phyloP scores from a whole-genome alignment of 768 basidiomycete genomes.

The Krasilnikovozyma curviuscula region DNA sequence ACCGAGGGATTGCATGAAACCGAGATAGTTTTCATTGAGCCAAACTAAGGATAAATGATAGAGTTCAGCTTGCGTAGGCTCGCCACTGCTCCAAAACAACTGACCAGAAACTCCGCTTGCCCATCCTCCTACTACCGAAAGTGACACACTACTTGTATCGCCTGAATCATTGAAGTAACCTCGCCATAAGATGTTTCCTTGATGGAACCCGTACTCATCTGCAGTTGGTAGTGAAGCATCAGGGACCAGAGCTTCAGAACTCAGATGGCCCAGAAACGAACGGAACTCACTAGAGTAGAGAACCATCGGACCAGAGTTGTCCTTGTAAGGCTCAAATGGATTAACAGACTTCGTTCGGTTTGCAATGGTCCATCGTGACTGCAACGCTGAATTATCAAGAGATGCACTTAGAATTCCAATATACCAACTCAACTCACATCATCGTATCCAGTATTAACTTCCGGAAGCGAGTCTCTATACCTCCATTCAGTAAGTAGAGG shows the following conservation, averaged over 20 bases:
- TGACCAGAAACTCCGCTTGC: not conserved
- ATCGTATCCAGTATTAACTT: slow-evolving; percentile 38
- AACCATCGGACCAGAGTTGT: not conserved
- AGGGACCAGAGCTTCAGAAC: not conserved
- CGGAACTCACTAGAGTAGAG: not conserved
- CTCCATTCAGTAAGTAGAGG: slow-evolving; percentile 44
- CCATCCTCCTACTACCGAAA: no score
- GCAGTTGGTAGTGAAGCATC: not conserved
- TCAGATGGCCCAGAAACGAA: not conserved
- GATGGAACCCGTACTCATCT: not conserved
- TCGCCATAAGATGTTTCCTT: not conserved
- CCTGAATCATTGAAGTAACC: not conserved
- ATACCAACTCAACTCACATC: slow-evolving; percentile 31
- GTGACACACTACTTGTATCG: not conserved
- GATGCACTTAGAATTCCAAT: no score
- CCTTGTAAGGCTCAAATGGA: slow-evolving; percentile 43
- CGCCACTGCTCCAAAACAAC: no score
- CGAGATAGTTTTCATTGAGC: not conserved
- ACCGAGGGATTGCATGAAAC: not conserved
- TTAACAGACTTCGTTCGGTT: slow-evolving; percentile 57
- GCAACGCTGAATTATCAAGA: no score
- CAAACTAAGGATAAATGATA: no score
- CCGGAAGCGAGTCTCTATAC: slow-evolving; percentile 56
- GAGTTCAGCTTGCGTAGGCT: no score
- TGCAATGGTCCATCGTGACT: slow-evolving; percentile 42